Base-by-base conservation (phyloP, 2,329 filamentous ascomycete genomes). In the Ophiostoma angusticollis region DNA sequence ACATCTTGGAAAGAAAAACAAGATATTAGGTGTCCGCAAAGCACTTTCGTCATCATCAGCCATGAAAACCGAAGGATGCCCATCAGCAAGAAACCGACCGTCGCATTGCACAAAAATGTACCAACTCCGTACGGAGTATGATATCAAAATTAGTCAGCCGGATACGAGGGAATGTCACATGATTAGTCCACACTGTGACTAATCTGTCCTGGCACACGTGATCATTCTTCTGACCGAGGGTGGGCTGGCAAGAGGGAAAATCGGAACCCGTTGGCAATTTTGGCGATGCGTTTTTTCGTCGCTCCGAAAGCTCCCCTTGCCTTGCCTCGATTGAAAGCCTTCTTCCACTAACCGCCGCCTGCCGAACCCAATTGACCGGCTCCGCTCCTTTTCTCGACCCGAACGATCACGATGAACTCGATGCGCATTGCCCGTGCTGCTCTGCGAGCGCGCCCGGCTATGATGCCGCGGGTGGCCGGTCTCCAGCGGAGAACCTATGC, bases 351-450 rank as follows among this genome's bases (percentile, higher is more conserved):
- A 31, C 30, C 37, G 19, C 30, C 41, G 35, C 33, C 23, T 14
- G 21, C 21, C 22, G 31, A 31, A 31, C 30, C 27, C 40, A 29
- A 38, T 33, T 41, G 35, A 38, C 32, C 30, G 36, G 31, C 6
- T 25, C 29, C 2, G 11, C 24, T n/a, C 21, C 39, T n/a, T 22
- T 24, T n/a, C 35, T 17, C 34, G 12, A 25, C 35, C n/a, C n/a
- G n/a, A 21, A 9, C 27, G 16, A 23, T 11, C 70, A 76, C 65
- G 68, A 96, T 96, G 89, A 94, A 86, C 78, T 83, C 85, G 64
- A 69, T 95, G 68, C 85, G 87, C 67, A 72, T 94, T 66, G 84
- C 86, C 71, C 82, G 89, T 66, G 76, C 78, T 65, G 89, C 85
- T 69, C 73, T 94, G 63, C 75, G 85, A 67, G 84, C 77, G 59